Base-by-base conservation (phyloP, 352 stramenopile species). In the Pythium sp. region DNA sequence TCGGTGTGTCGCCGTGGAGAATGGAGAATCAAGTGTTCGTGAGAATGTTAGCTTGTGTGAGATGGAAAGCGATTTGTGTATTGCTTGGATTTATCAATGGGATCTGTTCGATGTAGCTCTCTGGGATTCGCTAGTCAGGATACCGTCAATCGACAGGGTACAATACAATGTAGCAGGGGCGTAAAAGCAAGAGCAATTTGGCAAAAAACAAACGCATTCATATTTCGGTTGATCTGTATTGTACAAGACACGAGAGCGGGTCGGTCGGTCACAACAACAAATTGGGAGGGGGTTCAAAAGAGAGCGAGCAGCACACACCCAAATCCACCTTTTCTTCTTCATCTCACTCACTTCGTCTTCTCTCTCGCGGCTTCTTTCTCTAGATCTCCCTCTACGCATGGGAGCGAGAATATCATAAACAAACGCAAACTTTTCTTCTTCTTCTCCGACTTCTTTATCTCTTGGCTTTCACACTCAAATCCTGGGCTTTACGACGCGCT, bases 401-500 rank as follows among this genome's bases (percentile, higher is more conserved):
- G 26, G 63, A 68, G 49, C 26, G 63, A 69, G 55, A 64, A 57
- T 30, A 46, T 36, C 38, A 57, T 58, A 67, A 47, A 55, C 41
- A 67, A 67, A 67, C 46, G 61, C 61, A 59, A 47, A 38, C 41
- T 34, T 26, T 26, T 32, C 43, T 57, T 66, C 60, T 57, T 65
- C 60, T 67, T 24, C 38, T 26, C 34, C 38, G 38, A 46, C 38
- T 46, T 46, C 14, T 51, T 47, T 34, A 20, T 55, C 30, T 47
- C 22, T 26, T 56, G 36, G 18, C 32, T 26, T 41, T 49, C 41
- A 49, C 43, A 46, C 38, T 24, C 56, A 36, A 26, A 30, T 11
- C 34, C 46, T 18, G 41, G 26, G n/a, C 22, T 63, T 22, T 91
- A 92, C 70, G 84, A 91, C 62, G 84, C 84, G 62, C 84, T 92